A percentile compares a stretch with the other conserved stretches of the same genome.
Evolutionary conservation across 495 filamentous ascomycete genomes (phyloP).

Genomic region (Thozetella sp.): DNA sequence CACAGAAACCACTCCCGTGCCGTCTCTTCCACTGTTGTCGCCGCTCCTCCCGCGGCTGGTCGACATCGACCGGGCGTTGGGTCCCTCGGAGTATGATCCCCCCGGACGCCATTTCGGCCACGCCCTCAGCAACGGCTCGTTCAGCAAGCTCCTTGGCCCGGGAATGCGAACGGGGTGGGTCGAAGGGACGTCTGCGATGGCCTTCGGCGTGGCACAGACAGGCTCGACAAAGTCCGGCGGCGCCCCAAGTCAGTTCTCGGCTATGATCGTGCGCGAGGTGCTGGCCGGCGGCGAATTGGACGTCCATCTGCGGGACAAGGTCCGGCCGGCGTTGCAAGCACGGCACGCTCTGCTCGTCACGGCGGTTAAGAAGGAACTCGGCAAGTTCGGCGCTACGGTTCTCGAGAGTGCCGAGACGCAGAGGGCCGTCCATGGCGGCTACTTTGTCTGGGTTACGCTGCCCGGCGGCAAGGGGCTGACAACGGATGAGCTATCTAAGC

Average conservation of each 20-base stretch:
- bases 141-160: conserved; percentile 83
- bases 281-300: conserved; percentile 54
- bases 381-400: conserved; percentile 57
- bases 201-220: conserved; percentile 68
- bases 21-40: conserved; percentile 6
- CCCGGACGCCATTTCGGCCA: conserved; percentile 61
- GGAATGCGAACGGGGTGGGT: conserved; percentile 82
- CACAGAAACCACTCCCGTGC: neutral
- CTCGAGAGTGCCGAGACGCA: conserved; percentile 16
- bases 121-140: conserved; percentile 77
- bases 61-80: conserved; percentile 66
- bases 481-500: conserved; percentile 56
- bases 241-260: conserved; percentile 70
- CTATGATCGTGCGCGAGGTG: conserved; percentile 65
- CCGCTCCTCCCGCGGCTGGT: conserved; percentile 65
- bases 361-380: conserved; percentile 57
- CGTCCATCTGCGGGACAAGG: conserved; percentile 32
- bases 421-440: conserved; percentile 62
- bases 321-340: conserved; percentile 55
- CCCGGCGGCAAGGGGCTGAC: conserved; percentile 42
- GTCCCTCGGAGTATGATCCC: conserved; percentile 38
- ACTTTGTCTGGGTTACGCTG: conserved; percentile 79
- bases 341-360: conserved; percentile 55
- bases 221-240: conserved; percentile 75
- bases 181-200: conserved; percentile 70